These are phyloP conservation scores for Psilocybe cubensis DNA, from an alignment of 768 basidiomycete genomes.

Conservation along the genomic window DNA sequence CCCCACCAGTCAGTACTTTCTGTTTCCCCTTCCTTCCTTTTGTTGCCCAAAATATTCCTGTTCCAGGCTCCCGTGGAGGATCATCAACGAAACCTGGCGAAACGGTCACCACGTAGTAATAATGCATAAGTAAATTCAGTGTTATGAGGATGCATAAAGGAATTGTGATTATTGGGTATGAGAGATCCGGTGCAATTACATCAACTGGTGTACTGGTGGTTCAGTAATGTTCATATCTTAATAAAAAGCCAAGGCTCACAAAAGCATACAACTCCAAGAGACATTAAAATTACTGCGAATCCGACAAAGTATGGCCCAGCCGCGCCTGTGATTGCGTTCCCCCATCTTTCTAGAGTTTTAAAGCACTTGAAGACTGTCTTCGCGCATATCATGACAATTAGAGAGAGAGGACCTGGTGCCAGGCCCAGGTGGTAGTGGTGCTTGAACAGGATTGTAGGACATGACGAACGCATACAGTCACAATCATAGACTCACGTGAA, in stretches of 20 bases:
- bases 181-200: constrained; percentile 70
- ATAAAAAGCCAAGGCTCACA: constrained; percentile 54
- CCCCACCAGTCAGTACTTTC: constrained; percentile 41
- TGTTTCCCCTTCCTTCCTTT: constrained; percentile 27
- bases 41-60: constrained; percentile 61
- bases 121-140: constrained; percentile 78
- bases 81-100: constrained; percentile 82
- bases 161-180: constrained; percentile 58
- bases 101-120: constrained; percentile 83
- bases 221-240: background rate
- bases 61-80: constrained; percentile 42
- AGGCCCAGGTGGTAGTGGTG: constrained; percentile 7
- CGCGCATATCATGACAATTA: constrained; percentile 42
- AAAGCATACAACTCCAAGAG: constrained; percentile 72
- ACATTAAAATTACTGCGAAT: constrained; percentile 76
- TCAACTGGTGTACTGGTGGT: constrained; percentile 67
- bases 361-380: constrained; percentile 55
- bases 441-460: too few species aligned
- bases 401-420: background rate
- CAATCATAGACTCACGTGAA: too few species aligned
- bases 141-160: constrained; percentile 79
- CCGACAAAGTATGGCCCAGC: constrained; percentile 91
- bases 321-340: constrained; percentile 83
- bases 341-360: constrained; percentile 68
- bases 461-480: too few species aligned